Evolutionary conservation across 2,329 filamentous ascomycete genomes (phyloP).

Genomic region (Fusarium ramigenum): DNA sequence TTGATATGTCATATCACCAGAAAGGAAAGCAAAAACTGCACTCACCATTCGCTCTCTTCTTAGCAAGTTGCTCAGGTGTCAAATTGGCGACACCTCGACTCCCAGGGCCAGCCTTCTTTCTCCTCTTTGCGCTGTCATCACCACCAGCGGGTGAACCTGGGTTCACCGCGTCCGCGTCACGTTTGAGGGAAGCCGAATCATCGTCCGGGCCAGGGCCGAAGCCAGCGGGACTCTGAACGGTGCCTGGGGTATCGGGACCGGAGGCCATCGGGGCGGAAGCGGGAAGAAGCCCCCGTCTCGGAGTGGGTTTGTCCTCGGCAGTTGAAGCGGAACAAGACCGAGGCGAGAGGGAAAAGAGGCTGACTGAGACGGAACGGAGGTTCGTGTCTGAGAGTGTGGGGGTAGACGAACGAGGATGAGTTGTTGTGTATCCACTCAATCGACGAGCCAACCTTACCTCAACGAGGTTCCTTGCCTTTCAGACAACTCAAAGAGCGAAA

Average conservation of each 20-base stretch:
- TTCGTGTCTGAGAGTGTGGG: constrained; percentile 21
- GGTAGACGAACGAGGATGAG: constrained; percentile 14
- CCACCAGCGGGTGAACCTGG: constrained; percentile 30
- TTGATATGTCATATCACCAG: not conserved
- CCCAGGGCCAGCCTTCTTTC: constrained; percentile 56
- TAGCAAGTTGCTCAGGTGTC: constrained; percentile 78
- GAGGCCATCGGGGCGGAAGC: constrained; percentile 32
- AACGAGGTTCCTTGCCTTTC: not conserved
- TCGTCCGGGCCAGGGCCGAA: constrained; percentile 14
- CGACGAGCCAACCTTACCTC: not conserved
- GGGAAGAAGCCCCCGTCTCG: constrained; percentile 9
- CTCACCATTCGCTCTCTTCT: constrained; percentile 69
- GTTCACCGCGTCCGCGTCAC: constrained; percentile 35
- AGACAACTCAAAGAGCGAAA: not conserved
- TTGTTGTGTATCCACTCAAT: constrained; percentile 24
- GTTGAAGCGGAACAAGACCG: not conserved
- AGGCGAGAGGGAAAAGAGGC: constrained; percentile 4
- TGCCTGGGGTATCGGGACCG: constrained; percentile 34
- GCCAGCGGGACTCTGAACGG: constrained; percentile 30
- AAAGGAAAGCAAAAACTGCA: constrained; percentile 13
- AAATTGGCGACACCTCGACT: constrained; percentile 68
- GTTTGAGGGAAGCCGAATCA: constrained; percentile 29
- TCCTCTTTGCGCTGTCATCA: constrained; percentile 53
- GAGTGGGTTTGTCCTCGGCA: constrained; percentile 26
- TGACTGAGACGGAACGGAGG: constrained; percentile 5